Percentiles rank a stretch among this genome's conserved stretches.
These are phyloP conservation scores for Pichia sporocuriosa DNA, from an alignment of 805 yeast species.

Conservation along the genomic window DNA sequence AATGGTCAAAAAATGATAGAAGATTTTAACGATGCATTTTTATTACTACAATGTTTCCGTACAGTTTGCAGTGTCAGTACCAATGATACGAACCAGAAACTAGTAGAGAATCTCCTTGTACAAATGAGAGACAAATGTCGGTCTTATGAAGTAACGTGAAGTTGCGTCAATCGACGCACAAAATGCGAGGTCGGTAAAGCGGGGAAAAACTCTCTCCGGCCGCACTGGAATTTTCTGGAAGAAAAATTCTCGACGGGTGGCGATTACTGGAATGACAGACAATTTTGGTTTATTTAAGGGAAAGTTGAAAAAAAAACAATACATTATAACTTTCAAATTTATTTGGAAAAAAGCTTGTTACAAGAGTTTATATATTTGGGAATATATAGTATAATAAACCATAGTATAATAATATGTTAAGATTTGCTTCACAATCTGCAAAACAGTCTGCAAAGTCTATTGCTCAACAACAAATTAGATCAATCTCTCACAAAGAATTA, in stretches of 20 bases:
- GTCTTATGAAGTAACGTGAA: neutral
- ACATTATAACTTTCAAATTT: no score
- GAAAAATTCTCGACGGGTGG: no score
- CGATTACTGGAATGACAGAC: no score
- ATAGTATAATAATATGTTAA: neutral
- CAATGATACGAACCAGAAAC: conserved; percentile 47
- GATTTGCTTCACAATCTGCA: conserved; percentile 28
- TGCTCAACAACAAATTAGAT: conserved; percentile 31
- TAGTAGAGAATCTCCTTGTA: conserved; percentile 46
- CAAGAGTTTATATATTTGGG: no score
- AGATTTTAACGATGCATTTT: conserved; percentile 13
- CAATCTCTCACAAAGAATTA: conserved; percentile 77
- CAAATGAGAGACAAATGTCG: conserved; percentile 4
- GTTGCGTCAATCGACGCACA: neutral
- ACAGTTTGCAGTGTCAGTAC: conserved; percentile 47
- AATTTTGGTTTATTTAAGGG: no score
- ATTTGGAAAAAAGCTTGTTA: no score
- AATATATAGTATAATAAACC: no score
- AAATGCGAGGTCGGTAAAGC: no score
- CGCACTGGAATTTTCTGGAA: no score
- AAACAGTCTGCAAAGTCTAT: conserved; percentile 35
- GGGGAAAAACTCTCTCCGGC: no score
- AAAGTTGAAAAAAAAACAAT: no score
- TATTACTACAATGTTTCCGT: conserved; percentile 56
- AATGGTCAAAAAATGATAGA: neutral